Percentiles rank a stretch among this genome's conserved stretches.
Evolutionary conservation across 2,329 filamentous ascomycete genomes (phyloP).

Genomic region (Aspergillus viridinutans): DNA sequence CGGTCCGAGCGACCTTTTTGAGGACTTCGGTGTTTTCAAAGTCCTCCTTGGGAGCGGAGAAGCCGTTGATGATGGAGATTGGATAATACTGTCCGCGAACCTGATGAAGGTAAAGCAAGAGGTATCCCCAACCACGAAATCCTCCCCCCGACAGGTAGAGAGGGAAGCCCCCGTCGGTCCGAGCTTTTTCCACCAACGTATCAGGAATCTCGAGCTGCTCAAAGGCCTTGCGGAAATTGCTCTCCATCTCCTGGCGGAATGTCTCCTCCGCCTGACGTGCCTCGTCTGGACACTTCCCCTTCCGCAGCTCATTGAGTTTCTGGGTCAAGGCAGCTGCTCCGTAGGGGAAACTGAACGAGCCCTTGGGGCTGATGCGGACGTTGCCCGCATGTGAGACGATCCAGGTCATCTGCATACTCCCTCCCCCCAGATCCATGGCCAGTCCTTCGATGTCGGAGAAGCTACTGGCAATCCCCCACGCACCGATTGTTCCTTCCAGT

Average conservation of each 20-base stretch:
- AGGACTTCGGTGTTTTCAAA: constrained; percentile 25
- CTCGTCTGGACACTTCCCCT: constrained; percentile 35
- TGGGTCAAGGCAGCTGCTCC: constrained; percentile 63
- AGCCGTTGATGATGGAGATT: constrained; percentile 74
- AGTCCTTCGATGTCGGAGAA: constrained; percentile 66
- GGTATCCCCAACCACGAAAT: constrained; percentile 82
- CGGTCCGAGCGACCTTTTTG: constrained; percentile 24
- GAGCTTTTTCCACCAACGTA: constrained; percentile 44
- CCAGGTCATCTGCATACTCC: constrained; percentile 66
- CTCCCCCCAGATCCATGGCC: constrained; percentile 77
- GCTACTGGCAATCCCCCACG: constrained; percentile 74
- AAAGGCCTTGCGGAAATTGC: constrained; percentile 58
- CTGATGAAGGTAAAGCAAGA: constrained; percentile 72
- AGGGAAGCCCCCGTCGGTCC: constrained; percentile 52
- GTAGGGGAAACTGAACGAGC: constrained; percentile 63
- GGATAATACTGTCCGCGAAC: constrained; percentile 65
- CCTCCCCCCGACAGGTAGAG: constrained; percentile 84
- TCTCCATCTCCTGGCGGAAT: constrained; percentile 43
- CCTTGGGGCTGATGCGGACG: constrained; percentile 50
- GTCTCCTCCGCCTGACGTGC: constrained; percentile 38
- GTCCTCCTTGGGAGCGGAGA: constrained; percentile 51
- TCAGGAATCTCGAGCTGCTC: constrained; percentile 54
- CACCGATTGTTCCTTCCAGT: constrained; percentile 75
- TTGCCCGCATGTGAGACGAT: constrained; percentile 50
- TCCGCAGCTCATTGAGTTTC: constrained; percentile 47